Base-by-base conservation (phyloP, 1,284 basidiomycete genomes). In the Cryptococcus neoformans region DNA sequence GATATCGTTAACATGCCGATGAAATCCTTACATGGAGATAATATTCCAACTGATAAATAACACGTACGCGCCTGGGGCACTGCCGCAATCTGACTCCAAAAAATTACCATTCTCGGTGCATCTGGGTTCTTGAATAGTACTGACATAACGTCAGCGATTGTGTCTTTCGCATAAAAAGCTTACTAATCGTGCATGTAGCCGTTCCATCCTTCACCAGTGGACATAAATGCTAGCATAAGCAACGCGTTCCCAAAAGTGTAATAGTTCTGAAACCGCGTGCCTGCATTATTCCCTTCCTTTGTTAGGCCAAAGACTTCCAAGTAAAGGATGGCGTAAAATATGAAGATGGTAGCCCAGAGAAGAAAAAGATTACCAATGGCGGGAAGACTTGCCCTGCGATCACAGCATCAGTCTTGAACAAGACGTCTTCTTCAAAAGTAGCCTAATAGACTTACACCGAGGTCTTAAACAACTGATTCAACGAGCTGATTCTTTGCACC, bases 381-480 rank as follows among this genome's bases (percentile, higher is more conserved):
- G 0, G 91, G 91, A 37, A 97, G 79, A 78, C 90, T 93, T 46
- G 92, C 86, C 10, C 90, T 92, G 55, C 6, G 4, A 28, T 46
- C 17, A 44, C 56, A n/a, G n/a, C 35, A 28, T 50, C 36, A 41
- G 42, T 9, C 12, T 8, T 41, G 37, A 28, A 14, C 17, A 3
- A 41, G 10, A n/a, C 48, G 21, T 42, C 37, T 38, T 42, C n/a
- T 34, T 9, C 40, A 41, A 36, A 12, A 53, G 16, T 11, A n/a
- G n/a, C 36, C 16, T 17, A 36, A 9, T 12, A 16, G 6, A 81
- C 90, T 63, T 80, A 93, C 90, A 91, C 83, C 1, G 92, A 90
- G 6, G 93, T 97, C 79, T 97, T 97, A 84, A 98, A 98, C 16
- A 99, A 81, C 78, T 96, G 92, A 69, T 98, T 98, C 58, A 99